Percentiles rank a stretch among this genome's conserved stretches.
Conservation (phyloP, 306 rosid genomes). For the Parietaria judaica region DNA sequence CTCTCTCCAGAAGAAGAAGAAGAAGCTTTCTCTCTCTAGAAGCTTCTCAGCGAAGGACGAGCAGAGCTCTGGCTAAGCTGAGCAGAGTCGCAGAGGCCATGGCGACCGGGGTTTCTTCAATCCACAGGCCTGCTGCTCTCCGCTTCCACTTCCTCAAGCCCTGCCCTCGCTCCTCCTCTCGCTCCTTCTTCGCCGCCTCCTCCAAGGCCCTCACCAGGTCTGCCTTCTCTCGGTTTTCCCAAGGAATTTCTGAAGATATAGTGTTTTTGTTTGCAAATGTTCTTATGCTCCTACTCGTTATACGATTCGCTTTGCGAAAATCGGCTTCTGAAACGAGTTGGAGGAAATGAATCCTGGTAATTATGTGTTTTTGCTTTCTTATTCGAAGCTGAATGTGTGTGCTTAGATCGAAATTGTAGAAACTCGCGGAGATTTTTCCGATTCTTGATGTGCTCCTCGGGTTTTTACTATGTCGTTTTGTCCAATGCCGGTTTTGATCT, state of each 20-base stretch:
- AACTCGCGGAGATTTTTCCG: no score
- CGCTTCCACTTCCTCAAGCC: conserved; percentile 39
- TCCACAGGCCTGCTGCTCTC: conserved; percentile 53
- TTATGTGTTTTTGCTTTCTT: neutral
- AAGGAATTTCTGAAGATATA: neutral
- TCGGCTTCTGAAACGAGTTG: neutral
- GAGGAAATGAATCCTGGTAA: no score
- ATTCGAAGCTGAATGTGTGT: neutral
- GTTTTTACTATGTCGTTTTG: neutral
- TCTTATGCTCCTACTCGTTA: neutral
- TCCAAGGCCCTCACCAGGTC: conserved; percentile 34
- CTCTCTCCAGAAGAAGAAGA: no score
- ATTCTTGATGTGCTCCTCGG: no score
- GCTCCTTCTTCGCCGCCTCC: conserved; percentile 36
- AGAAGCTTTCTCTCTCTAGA: no score
- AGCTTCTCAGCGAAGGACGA: neutral
- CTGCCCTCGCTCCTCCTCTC: conserved; percentile 30
- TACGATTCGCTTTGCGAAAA: neutral
- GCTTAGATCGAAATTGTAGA: neutral
- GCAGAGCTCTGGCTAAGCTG: conserved; percentile 36
- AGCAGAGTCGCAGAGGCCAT: conserved; percentile 32
- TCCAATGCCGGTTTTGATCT: neutral
- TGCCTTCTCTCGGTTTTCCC: neutral
- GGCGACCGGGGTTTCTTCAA: conserved; percentile 56
- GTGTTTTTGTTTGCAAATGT: neutral